Evolutionary conservation across 164 flowering plant species (phyloP), one percentile per base, ranked within the genome.

Genomic region (Stephania japonica): DNA sequence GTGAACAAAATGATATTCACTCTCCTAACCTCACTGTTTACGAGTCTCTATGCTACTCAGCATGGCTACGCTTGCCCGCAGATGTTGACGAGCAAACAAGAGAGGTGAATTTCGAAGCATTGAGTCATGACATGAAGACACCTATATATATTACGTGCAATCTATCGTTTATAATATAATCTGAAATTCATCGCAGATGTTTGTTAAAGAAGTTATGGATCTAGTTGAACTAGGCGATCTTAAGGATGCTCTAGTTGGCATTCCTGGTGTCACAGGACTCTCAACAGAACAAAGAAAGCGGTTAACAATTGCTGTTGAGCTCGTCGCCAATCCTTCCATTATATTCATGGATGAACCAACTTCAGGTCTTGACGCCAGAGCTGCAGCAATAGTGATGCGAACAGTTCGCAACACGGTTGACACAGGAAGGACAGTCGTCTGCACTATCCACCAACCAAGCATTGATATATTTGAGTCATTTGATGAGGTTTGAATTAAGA

Each of bases 331-430:
- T 77, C 99, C 99, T 32, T 93, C 99, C 7, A 93, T 95, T 78
- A 90, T 93, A 63, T 95, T 95, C 85, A 93, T 93, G 99, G 99
- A 95, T 74, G 99, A 95, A 75, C 99, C 99, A 42, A 95, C 99
- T 41, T 91, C 99, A 0, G 99, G 99, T 25, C 93, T 95, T 42
- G 99, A 95, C 81, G 99, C 99, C 13, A 81, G 99, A 75, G 98
- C 99, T 14, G 98, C 99, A 32, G 99, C 98, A 23, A 95, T 95
- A 76, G 99, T 93, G 11, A 95, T 95, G 98, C 86, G 97, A 72
- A 84, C 98, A 10, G 98, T 95, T 32, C 85, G 99, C 49, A 95
- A 91, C 86, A 95, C 99, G 0, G 99, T 95, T 24, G 97, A 95
- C 76, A 93, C 99, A 2, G 99, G 98, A 42, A 81, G 99, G 76